Conservation (phyloP, 768 basidiomycete species). For the Boletus insuetus region DNA sequence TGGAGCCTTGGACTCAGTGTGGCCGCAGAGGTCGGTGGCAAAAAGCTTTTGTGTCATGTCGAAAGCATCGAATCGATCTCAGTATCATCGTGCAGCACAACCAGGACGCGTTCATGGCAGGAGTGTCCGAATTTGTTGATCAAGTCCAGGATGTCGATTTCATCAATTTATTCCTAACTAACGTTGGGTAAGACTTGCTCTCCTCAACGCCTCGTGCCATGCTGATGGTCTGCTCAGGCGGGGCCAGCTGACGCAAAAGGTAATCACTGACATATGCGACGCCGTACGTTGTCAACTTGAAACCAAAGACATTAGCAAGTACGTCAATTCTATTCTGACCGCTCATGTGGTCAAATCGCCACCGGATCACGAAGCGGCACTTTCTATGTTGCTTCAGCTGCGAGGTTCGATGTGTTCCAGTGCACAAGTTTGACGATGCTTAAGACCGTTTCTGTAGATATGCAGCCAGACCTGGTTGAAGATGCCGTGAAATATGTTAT, state of each 20-base stretch:
- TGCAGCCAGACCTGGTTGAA: slow-evolving; percentile 76
- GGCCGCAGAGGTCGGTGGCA: slow-evolving; percentile 64
- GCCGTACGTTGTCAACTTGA: slow-evolving; percentile 72
- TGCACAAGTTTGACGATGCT: background rate
- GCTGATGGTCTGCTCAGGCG: slow-evolving; percentile 41
- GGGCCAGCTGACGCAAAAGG: slow-evolving; percentile 54
- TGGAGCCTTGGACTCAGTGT: background rate
- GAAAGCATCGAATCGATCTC: slow-evolving; percentile 92
- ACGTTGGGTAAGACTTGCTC: slow-evolving; percentile 59
- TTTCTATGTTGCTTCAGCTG: slow-evolving; percentile 69
- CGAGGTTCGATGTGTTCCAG: slow-evolving; percentile 52
- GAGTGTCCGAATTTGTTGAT: slow-evolving; percentile 67
- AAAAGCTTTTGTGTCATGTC: slow-evolving; percentile 86
- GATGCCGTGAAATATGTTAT: slow-evolving; percentile 99
- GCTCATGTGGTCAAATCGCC: slow-evolving; percentile 91
- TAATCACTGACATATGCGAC: slow-evolving; percentile 72
- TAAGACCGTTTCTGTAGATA: slow-evolving; percentile 11
- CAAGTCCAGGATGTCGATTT: slow-evolving; percentile 90
- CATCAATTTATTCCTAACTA: slow-evolving; percentile 88
- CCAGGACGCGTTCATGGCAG: slow-evolving; percentile 58
- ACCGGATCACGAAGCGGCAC: slow-evolving; percentile 84
- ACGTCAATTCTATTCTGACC: slow-evolving; percentile 88
- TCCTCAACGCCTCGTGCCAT: background rate
- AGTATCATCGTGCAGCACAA: slow-evolving; percentile 85
- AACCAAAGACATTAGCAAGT: slow-evolving; percentile 65